Evolutionary conservation across 2,329 filamentous ascomycete species (phyloP).

Genomic region (Pyrenochaeta sp.): DNA sequence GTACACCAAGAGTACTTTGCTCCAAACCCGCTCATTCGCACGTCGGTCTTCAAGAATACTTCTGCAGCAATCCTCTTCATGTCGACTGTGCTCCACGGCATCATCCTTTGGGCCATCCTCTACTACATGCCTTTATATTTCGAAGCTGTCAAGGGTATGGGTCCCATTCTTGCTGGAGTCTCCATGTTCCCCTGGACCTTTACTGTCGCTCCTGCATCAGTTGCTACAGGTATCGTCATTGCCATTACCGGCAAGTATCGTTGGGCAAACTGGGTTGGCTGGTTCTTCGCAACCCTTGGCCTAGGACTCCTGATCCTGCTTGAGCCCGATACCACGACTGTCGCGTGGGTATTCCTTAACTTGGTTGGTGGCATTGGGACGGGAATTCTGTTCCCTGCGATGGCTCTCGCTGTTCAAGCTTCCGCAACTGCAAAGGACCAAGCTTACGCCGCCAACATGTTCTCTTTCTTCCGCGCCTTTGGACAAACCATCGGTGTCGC

Average conservation of each 20-base stretch:
- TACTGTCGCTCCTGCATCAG: constrained; percentile 69
- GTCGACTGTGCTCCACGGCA: constrained; percentile 66
- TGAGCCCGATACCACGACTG: constrained; percentile 59
- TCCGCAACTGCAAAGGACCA: constrained; percentile 65
- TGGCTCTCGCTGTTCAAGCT: constrained; percentile 71
- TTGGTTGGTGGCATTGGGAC: constrained; percentile 68
- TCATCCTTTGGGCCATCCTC: constrained; percentile 53
- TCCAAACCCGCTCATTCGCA: constrained; percentile 59
- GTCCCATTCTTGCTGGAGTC: constrained; percentile 49
- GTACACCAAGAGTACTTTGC: constrained; percentile 64
- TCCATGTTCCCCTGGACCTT: constrained; percentile 57
- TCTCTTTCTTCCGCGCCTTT: constrained; percentile 71
- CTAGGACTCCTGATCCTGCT: constrained; percentile 64
- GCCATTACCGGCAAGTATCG: constrained; percentile 67
- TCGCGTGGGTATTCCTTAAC: constrained; percentile 68
- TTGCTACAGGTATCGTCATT: constrained; percentile 63
- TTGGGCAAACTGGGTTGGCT: constrained; percentile 69
- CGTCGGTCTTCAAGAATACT: constrained; percentile 58
- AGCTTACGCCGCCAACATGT: constrained; percentile 70
- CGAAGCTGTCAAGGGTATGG: constrained; percentile 51
- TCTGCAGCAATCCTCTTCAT: constrained; percentile 61
- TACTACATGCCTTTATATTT: constrained; percentile 57
- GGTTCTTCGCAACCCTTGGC: constrained; percentile 67
- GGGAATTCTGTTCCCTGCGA: constrained; percentile 71
- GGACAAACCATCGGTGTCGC: constrained; percentile 73